Conservation (phyloP, 768 basidiomycete genomes). For the Suillus bovinus region DNA sequence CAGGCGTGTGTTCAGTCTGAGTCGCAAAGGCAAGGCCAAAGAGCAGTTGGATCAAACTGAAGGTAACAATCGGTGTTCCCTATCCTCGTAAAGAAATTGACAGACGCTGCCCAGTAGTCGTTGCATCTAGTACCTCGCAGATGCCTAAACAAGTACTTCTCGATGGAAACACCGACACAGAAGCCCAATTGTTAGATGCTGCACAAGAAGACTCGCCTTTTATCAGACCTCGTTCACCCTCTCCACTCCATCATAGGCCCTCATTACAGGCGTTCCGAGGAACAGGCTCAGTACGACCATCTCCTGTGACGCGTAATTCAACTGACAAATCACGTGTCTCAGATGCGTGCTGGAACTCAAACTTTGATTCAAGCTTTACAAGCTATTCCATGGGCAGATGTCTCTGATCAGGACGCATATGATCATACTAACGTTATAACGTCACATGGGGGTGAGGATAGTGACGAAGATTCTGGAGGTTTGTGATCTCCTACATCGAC, state of each 20-base stretch:
- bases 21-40: constrained; percentile 50
- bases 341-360: constrained; percentile 90
- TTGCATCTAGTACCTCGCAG: constrained; percentile 22
- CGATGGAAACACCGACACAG: constrained; percentile 9
- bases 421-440: constrained; percentile 47
- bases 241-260: constrained; percentile 43
- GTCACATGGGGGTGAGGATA: constrained; percentile 51
- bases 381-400: constrained; percentile 77
- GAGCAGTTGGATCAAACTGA: constrained; percentile 33
- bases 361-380: constrained; percentile 88
- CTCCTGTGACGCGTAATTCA: constrained; percentile 6
- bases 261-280: constrained; percentile 58
- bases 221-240: constrained; percentile 73
- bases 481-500: constrained; percentile 33
- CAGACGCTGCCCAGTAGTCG: neutral
- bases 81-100: neutral
- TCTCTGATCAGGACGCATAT: constrained; percentile 69
- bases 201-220: constrained; percentile 60
- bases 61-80: constrained; percentile 22
- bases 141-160: constrained; percentile 14
- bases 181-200: constrained; percentile 13
- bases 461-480: constrained; percentile 54
- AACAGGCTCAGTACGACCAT: constrained; percentile 62
- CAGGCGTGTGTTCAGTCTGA: constrained; percentile 58
- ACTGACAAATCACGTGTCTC: constrained; percentile 16